Percentiles rank a stretch among this genome's conserved stretches.
phyloP scores from a whole-genome alignment of 2,329 filamentous ascomycete genomes.

The Sarocladium strictum region DNA sequence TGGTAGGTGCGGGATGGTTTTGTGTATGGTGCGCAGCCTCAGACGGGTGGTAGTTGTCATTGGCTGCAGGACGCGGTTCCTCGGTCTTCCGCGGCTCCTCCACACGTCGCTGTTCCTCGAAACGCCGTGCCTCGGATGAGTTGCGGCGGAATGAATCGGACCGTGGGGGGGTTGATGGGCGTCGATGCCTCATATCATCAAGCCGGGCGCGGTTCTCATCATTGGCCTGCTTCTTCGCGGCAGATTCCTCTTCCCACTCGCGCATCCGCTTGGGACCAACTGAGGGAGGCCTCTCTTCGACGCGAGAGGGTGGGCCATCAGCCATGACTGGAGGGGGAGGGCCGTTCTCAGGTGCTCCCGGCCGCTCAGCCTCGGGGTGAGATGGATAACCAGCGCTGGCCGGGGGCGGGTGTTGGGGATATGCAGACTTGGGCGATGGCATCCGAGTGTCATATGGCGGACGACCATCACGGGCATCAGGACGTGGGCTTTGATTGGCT shows the following conservation, averaged over 20 bases:
- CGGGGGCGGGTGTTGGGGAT: constrained; percentile 64
- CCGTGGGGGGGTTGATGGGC: constrained; percentile 68
- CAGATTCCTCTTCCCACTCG: constrained; percentile 85
- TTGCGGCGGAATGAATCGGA: constrained; percentile 59
- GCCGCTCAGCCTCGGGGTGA: constrained; percentile 56
- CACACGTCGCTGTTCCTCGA: constrained; percentile 56
- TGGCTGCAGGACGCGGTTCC: constrained; percentile 58
- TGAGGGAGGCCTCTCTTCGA: constrained; percentile 70
- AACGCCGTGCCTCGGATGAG: constrained; percentile 65
- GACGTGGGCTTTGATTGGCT: constrained; percentile 66
- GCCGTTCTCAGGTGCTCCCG: constrained; percentile 54
- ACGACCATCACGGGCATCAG: constrained; percentile 78
- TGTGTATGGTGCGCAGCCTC: constrained; percentile 76
- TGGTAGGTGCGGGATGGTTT: constrained; percentile 34
- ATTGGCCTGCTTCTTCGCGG: constrained; percentile 78
- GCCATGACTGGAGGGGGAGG: constrained; percentile 48
- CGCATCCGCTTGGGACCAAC: constrained; percentile 77
- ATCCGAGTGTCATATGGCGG: constrained; percentile 78
- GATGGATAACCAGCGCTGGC: constrained; percentile 53
- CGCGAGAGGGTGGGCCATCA: constrained; percentile 58
- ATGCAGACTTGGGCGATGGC: constrained; percentile 85
- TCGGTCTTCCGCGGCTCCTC: constrained; percentile 52
- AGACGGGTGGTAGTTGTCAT: constrained; percentile 80
- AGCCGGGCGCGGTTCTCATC: constrained; percentile 83
- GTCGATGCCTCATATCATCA: constrained; percentile 76